These are phyloP conservation scores for Thalassiosira profunda DNA, from an alignment of 108 stramenopile genomes.

Conservation along the genomic window DNA sequence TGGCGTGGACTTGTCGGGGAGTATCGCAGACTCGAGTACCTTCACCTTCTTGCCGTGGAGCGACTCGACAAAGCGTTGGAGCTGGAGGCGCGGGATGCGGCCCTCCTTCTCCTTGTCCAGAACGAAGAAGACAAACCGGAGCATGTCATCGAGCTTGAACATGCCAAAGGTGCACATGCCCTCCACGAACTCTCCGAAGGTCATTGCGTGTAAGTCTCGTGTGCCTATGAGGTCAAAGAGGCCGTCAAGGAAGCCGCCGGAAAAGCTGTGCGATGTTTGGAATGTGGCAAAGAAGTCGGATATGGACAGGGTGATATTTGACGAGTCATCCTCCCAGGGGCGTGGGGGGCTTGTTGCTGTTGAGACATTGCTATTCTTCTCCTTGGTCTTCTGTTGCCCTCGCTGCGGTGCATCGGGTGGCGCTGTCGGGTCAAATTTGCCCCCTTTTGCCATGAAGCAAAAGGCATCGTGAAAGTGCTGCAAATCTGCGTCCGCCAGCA, in stretches of 20 bases:
- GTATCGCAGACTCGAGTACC: neutral
- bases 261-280: neutral
- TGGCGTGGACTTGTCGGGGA: neutral
- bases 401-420: neutral
- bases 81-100: neutral
- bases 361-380: neutral
- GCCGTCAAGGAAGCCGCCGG: constrained; percentile 24
- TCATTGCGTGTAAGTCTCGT: constrained; percentile 31
- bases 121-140: constrained; percentile 32
- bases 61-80: constrained; percentile 17
- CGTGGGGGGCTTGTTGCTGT: neutral
- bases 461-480: constrained; percentile 24
- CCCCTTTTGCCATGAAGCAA: constrained; percentile 25
- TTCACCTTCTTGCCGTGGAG: constrained; percentile 11
- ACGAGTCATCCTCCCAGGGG: constrained; percentile 16
- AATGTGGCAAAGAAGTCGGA: constrained; percentile 18
- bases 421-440: neutral
- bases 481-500: constrained; percentile 21
- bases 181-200: constrained; percentile 25
- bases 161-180: constrained; percentile 15
- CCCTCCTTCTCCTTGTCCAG: constrained; percentile 7
- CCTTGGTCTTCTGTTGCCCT: no score
- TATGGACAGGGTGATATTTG: constrained; percentile 2
- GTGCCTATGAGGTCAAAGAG: constrained; percentile 30
- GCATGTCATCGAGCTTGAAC: constrained; percentile 33